Evolutionary conservation across 2,329 filamentous ascomycete genomes (phyloP).

Genomic region (Fusarium hainanense): DNA sequence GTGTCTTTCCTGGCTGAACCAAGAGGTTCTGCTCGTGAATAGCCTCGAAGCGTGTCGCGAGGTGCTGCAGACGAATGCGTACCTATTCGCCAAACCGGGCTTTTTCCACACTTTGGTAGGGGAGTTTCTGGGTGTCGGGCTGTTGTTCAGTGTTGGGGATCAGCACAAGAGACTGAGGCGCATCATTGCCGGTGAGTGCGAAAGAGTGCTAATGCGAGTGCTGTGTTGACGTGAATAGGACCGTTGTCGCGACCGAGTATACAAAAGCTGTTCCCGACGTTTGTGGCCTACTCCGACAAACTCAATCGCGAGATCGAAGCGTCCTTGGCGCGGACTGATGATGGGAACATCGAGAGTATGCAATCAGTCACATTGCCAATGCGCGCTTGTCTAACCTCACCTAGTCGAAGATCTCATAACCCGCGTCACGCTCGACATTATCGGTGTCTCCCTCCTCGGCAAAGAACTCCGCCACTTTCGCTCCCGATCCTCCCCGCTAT

Average conservation of each 20-base stretch:
- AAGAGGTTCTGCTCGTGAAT: slow-evolving; percentile 22
- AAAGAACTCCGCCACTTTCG: slow-evolving; percentile 14
- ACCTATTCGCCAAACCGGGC: slow-evolving; percentile 15
- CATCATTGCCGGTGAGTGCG: background rate
- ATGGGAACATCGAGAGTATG: slow-evolving; percentile 2
- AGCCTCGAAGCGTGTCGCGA: slow-evolving; percentile 22
- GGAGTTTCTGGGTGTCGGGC: slow-evolving; percentile 20
- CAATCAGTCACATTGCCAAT: rapidly evolving
- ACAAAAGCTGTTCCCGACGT: background rate
- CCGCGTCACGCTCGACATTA: slow-evolving; percentile 21
- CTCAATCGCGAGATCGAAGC: background rate
- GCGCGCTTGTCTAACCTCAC: rapidly evolving
- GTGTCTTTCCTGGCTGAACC: slow-evolving; percentile 23
- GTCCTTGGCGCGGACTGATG: background rate
- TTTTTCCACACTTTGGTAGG: slow-evolving; percentile 32
- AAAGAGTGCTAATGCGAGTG: rapidly evolving
- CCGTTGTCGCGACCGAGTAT: slow-evolving; percentile 18
- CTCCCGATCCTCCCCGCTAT: background rate
- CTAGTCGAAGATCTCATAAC: background rate
- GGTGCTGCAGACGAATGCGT: slow-evolving; percentile 22
- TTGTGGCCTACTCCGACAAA: background rate
- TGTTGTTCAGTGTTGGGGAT: slow-evolving; percentile 23
- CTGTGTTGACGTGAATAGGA: background rate
- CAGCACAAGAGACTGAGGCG: slow-evolving; percentile 28
- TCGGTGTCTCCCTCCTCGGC: slow-evolving; percentile 7